Conservation (phyloP, 2,329 filamentous ascomycete species). For the Fusarium sp. region DNA sequence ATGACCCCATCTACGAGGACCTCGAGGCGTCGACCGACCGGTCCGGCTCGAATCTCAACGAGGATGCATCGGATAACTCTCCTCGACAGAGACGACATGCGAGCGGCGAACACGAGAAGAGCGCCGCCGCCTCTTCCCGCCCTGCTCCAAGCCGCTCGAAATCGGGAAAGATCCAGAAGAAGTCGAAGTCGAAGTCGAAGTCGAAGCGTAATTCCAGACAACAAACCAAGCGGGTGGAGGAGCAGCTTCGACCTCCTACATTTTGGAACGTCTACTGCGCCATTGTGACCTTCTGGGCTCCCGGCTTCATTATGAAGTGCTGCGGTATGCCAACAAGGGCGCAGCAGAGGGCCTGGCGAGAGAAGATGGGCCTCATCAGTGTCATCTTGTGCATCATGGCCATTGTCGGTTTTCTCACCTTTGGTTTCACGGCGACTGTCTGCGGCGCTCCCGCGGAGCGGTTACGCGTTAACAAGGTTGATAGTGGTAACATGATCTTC, state of each 20-base stretch:
- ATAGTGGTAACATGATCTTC: conserved; percentile 91
- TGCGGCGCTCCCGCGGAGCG: conserved; percentile 80
- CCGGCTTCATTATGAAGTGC: conserved; percentile 84
- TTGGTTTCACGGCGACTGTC: conserved; percentile 92
- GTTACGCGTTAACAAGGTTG: conserved; percentile 85
- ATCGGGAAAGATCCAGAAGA: conserved; percentile 75
- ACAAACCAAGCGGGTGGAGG: conserved; percentile 65
- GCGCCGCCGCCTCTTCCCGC: conserved; percentile 43
- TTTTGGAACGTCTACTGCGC: conserved; percentile 97
- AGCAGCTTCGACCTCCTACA: conserved; percentile 82
- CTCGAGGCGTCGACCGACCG: conserved; percentile 73
- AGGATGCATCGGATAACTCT: conserved; percentile 60
- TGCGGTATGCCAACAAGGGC: conserved; percentile 88
- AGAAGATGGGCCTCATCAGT: conserved; percentile 97
- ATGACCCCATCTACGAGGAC: conserved; percentile 88
- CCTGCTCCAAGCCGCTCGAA: conserved; percentile 55
- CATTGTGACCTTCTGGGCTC: conserved; percentile 93
- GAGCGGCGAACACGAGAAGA: conserved; percentile 50
- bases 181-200: conserved; percentile 54
- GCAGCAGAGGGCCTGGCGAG: conserved; percentile 93
- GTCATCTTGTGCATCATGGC: conserved; percentile 90
- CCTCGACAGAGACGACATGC: conserved; percentile 52
- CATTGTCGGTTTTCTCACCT: conserved; percentile 94
- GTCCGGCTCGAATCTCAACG: conserved; percentile 60
- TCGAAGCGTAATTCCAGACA: conserved; percentile 58